Percentiles rank a stretch among this genome's conserved stretches.
These are phyloP conservation scores for Cytospora leucostoma DNA, from an alignment of 2,329 filamentous ascomycete genomes.

Conservation along the genomic window DNA sequence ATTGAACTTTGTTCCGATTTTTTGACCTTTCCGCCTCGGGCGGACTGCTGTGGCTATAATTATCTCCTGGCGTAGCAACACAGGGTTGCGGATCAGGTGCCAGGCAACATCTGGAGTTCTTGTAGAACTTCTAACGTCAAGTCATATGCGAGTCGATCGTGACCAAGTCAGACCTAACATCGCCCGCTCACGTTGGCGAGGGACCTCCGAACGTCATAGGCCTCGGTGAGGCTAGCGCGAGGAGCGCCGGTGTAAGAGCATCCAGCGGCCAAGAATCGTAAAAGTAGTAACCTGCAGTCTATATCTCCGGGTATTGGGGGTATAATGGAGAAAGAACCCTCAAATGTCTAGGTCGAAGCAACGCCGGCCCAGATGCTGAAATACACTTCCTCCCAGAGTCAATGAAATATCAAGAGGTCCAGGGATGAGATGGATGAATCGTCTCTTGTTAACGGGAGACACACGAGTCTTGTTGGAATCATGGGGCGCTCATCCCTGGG, in stretches of 20 bases:
- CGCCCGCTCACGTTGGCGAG: not conserved
- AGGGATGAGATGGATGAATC: slow-evolving; percentile 19
- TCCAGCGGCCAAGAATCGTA: slow-evolving; percentile 13
- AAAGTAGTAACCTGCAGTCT: slow-evolving; percentile 20
- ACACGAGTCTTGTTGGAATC: slow-evolving; percentile 22
- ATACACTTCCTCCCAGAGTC: slow-evolving; percentile 19
- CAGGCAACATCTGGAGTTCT: not conserved
- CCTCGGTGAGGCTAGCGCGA: slow-evolving; percentile 1
- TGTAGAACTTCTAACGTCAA: not conserved
- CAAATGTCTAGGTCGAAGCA: slow-evolving; percentile 24
- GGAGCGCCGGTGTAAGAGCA: not conserved
- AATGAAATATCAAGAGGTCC: slow-evolving; percentile 16
- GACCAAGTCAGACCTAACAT: not conserved
- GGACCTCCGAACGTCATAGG: slow-evolving; percentile 6
- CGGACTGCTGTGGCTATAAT: not conserved
- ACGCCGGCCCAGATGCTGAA: slow-evolving; percentile 27
- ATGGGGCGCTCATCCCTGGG: slow-evolving; percentile 12
- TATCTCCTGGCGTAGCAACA: slow-evolving; percentile 6
- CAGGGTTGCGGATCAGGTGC: not conserved
- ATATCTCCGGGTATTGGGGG: slow-evolving; percentile 28
- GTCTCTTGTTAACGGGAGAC: slow-evolving; percentile 2
- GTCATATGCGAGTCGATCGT: not conserved
- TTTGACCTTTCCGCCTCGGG: not conserved
- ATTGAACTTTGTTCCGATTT: slow-evolving; percentile 2
- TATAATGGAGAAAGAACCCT: slow-evolving; percentile 19